Base-by-base conservation (phyloP, 73 alveolate species). In the Paramecium pentaurelia region DNA sequence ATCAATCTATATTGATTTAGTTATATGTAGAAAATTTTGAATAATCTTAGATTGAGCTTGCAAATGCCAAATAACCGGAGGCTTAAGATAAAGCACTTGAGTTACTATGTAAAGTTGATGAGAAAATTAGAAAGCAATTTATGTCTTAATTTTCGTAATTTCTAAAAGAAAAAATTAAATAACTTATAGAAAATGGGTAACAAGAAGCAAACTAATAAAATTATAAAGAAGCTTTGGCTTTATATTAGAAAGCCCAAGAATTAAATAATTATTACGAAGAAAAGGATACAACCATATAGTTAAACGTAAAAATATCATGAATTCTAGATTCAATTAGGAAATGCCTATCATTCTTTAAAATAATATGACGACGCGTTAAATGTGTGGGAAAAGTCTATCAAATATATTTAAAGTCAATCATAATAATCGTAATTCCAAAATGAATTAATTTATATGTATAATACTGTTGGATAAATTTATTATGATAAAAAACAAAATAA, bases 11-110 rank as follows among this genome's bases (percentile, higher is more conserved):
- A 4, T 36, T 80, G 45, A 80, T 80, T 45, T 25, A 40, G 30
- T 2, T 80, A 40, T 49, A 80, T 80, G 87, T 73, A 73, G 3
- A 9, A 20, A 36, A 8, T 14, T 37, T 20, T 12, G 3, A 37
- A 12, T 12, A 37, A 6, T 38, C 18, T 14, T 73, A 73, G 87
- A 80, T 80, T 49, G 91, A 80, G 25, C 30, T 80, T 12, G 91
- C 91, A 7, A 44, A 80, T 32, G 47, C 49, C 6, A 49, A 80
- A 20, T 30, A 80, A 25, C 47, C 75, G 4, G 91, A 80, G 2
- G 91, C 91, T 22, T 80, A 80, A 80, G 91, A 80, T 42, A 80
- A 80, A 45, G 91, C 91, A 0, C 45, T 80, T 45, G 91, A 80
- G 3, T 49, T 80, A 27, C 34, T 80, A 20, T 80, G 91, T 12